Conservation (phyloP, 1,139 yeast genomes). For the Suhomyces maxii region DNA sequence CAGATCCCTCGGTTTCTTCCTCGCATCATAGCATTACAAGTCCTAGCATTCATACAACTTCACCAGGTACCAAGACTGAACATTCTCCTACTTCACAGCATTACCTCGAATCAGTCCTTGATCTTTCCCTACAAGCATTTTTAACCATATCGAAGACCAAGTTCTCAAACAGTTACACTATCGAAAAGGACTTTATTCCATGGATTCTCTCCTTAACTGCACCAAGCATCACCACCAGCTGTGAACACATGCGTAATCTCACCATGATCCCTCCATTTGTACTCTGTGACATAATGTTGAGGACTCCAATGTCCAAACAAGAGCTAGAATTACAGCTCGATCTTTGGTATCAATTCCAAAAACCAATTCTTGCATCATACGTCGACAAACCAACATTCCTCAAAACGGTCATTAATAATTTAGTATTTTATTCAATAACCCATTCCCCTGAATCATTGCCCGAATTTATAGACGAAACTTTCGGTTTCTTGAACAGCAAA, state of each 20-base stretch:
- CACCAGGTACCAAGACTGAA: no score
- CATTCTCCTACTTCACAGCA: no score
- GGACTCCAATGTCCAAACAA: slow-evolving; percentile 35
- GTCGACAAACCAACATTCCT: slow-evolving; percentile 20
- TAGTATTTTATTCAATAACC: slow-evolving; percentile 28
- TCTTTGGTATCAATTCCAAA: slow-evolving; percentile 30
- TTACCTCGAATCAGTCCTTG: background rate
- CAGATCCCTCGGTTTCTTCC: background rate
- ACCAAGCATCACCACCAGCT: slow-evolving; percentile 28
- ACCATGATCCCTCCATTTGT: slow-evolving; percentile 40
- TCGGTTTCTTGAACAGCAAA: slow-evolving; percentile 11
- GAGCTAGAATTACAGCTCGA: slow-evolving; percentile 40
- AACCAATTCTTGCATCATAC: slow-evolving; percentile 19
- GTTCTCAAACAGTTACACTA: slow-evolving; percentile 1
- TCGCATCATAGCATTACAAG: background rate
- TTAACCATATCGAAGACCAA: slow-evolving; percentile 4
- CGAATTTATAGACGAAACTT: slow-evolving; percentile 17
- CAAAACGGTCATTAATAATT: slow-evolving; percentile 24
- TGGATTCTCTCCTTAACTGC: slow-evolving; percentile 35
- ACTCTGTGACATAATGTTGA: slow-evolving; percentile 32
- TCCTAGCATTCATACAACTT: no score
- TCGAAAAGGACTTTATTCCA: slow-evolving; percentile 16
- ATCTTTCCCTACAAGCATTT: slow-evolving; percentile 5
- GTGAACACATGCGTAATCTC: slow-evolving; percentile 26
- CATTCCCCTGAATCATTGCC: slow-evolving; percentile 24